phyloP scores from a whole-genome alignment of 768 basidiomycete species.

The Sporobolomyces phaffii region DNA sequence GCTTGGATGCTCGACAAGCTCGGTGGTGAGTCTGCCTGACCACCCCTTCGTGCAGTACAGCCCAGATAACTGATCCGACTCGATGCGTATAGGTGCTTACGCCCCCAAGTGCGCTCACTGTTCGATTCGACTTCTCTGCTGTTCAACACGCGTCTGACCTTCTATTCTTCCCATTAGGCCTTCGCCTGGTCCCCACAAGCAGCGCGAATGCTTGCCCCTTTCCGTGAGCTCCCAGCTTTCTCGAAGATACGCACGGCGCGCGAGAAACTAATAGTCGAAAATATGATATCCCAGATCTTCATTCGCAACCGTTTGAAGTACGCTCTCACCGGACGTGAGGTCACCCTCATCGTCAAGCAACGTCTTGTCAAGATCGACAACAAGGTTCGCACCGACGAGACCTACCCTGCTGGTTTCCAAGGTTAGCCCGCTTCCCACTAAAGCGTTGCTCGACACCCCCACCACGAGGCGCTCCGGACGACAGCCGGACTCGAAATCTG shows the following conservation, averaged over 20 bases:
- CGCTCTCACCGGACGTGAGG: conserved; percentile 93
- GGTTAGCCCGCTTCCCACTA: conserved; percentile 53
- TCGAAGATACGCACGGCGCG: no score
- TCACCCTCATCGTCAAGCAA: conserved; percentile 87
- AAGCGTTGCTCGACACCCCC: not conserved
- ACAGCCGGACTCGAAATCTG: no score
- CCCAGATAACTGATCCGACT: not conserved
- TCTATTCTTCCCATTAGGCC: conserved; percentile 48
- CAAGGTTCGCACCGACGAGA: conserved; percentile 96
- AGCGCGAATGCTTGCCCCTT: conserved; percentile 94
- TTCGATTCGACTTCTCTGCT: not conserved
- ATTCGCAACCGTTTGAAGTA: conserved; percentile 99
- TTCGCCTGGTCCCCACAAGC: conserved; percentile 99
- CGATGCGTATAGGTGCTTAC: conserved; percentile 61
- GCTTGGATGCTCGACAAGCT: conserved; percentile 99
- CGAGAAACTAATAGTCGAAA: no score
- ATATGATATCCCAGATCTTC: conserved; percentile 76
- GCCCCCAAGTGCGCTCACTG: conserved; percentile 49
- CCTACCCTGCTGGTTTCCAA: conserved; percentile 95
- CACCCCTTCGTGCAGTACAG: not conserved
- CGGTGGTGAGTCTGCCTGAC: conserved; percentile 50
- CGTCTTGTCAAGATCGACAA: conserved; percentile 96
- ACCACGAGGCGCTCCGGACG: no score
- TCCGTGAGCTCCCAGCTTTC: conserved; percentile 48
- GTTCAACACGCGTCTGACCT: conserved; percentile 22